Evolutionary conservation across 768 basidiomycete genomes (phyloP), one percentile per base, ranked within the genome.

Genomic region (Hydnomerulius pinastri): DNA sequence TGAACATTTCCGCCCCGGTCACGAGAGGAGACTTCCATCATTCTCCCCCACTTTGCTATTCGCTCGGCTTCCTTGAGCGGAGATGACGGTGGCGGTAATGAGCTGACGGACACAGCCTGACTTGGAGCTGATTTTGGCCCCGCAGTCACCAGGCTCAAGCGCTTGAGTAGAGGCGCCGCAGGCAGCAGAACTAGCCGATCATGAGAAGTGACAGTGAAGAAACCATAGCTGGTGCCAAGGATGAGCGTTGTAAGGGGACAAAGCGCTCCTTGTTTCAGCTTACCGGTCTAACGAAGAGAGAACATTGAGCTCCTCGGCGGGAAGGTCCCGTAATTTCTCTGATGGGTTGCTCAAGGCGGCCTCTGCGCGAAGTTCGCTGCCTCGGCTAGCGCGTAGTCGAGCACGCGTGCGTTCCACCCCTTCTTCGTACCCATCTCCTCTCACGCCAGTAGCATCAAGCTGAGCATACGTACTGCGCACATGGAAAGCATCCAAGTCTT

Each of bases 31-130:
- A 90, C 85, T 40, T 77, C 73, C 51, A 92, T 76, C 96, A 98
- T 98, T 36, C 86, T 80, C n/a, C 81, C 83, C 96, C 96, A 98
- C 70, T 98, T 98, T 20, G 76, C 80, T 56, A 92, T 90, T n/a
- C 96, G 78, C 6, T 77, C 73, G 2, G 71, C 63, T 67, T 98
- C 96, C 64, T 85, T 91, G 38, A 57, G 61, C 37, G 76, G 70
- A 29, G 71, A 65, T 41, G 71, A 72, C 8, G 74, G 70, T 13
- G 76, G 73, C 46, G 86, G 79, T 45, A 86, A 72, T 28, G 74
- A 59, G 33, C 66, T 65, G 23, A 82, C 69, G 28, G 77, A 66
- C 47, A 74, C 67, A 18, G 81, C 73, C 33, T 80, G 69, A 25
- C 77, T 66, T 4, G 80, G 64, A 1, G 78, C 72, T 20, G 68